Evolutionary conservation across 345 rosid genomes (phyloP).

Genomic region (Arabidopsis thaliana): TAIR10.1 NC_003070.9:629501-630000

Average conservation of each 20-base stretch:
- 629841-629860: too few species aligned
- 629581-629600: conserved; percentile 15
- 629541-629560: conserved; percentile 9
- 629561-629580: conserved; percentile 24
- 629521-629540: neutral
- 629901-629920: too few species aligned
- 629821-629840: neutral
- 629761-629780: neutral
- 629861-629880: too few species aligned
- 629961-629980: too few species aligned
- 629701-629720: neutral
- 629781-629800: conserved; percentile 4
- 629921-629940: too few species aligned
- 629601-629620: neutral
- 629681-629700: conserved; percentile 12
- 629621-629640: neutral
- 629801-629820: neutral
- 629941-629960: too few species aligned
- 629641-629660: neutral
- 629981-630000: too few species aligned
- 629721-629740: conserved; percentile 11
- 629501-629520: neutral
- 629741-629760: neutral
- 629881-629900: neutral
- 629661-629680: neutral